Base-by-base conservation (phyloP, 305 asterid species). In the Rubia occidens region DNA sequence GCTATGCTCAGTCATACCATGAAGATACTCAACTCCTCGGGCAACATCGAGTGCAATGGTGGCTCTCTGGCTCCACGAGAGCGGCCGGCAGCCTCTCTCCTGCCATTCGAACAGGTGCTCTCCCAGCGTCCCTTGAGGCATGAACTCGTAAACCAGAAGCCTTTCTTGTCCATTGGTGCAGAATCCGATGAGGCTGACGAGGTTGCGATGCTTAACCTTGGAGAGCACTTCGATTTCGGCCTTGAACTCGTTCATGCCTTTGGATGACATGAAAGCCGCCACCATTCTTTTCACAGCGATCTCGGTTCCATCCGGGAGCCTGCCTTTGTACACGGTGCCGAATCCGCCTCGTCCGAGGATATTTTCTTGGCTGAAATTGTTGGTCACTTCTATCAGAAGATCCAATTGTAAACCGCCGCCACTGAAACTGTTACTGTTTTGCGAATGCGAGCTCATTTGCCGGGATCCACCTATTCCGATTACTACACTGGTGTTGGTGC, bases 231-330 rank as follows among this genome's bases (percentile, higher is more conserved):
- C 96, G 1, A 89, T 89, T 75, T 91, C 96, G 6, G 98, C 90
- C 71, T 73, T 80, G 66, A 89, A 91, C 75, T 91, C 98, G 9
- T 65, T 63, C 4, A 81, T 64, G 6, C 96, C 95, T 56, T 88
- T 86, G 15, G 67, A 70, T 35, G 75, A 82, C 61, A 5, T 79
- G 24, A 18, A 56, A 3, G 24, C 78, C 1, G 91, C 72, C 71
- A 84, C 95, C 98, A 91, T 91, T 65, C 98, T 83, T 71, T 91
- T 91, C 64, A 91, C 96, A 6, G 98, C 98, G 65, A 91, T 85
- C 43, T 32, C 37, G 2, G 93, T 88, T 24, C 95, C 95, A 45
- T 88, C 88, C 1, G 67, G 83, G 62, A 91, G 88, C 64, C 78
- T 68, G 32, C 96, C 98, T 77, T 55, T 80, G 68, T 91, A 90